Conservation (phyloP, 2,329 filamentous ascomycete genomes). For the Nemania diffusa region DNA sequence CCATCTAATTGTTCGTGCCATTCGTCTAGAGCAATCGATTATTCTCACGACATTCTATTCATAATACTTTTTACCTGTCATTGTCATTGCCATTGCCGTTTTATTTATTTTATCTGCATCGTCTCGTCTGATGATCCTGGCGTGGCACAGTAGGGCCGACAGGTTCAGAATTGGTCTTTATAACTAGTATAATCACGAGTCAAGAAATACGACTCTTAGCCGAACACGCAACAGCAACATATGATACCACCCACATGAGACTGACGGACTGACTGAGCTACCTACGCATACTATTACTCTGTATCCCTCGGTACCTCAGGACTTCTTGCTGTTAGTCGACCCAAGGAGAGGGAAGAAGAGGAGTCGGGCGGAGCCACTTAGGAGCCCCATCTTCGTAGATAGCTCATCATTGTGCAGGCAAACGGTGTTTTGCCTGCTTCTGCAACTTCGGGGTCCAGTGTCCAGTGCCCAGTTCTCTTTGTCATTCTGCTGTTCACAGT, state of each 20-base stretch:
- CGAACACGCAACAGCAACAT: conserved; percentile 1
- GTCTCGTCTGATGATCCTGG: not conserved
- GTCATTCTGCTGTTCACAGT: conserved; percentile 1
- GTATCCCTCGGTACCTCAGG: conserved; percentile 4
- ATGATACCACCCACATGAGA: conserved; percentile 15
- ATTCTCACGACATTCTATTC: not conserved
- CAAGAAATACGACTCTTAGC: conserved; percentile 14
- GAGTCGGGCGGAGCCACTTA: conserved; percentile 24
- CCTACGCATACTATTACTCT: too few relatives aligned
- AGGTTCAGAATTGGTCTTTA: not conserved
- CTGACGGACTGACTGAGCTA: not conserved
- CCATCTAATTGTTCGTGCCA: not conserved
- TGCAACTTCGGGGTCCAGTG: conserved; percentile 13
- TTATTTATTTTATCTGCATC: too few relatives aligned
- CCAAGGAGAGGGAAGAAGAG: conserved; percentile 9
- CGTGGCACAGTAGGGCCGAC: conserved; percentile 11
- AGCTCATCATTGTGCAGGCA: conserved; percentile 34
- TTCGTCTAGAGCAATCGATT: not conserved
- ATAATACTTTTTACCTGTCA: not conserved
- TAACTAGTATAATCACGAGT: conserved; percentile 26
- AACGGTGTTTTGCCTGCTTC: conserved; percentile 4
- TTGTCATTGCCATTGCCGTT: conserved; percentile 1
- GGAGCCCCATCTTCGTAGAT: conserved; percentile 24
- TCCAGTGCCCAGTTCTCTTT: not conserved
- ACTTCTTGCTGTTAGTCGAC: conserved; percentile 12